Percentiles rank a stretch among this genome's conserved stretches.
Conservation (phyloP, 2,329 filamentous ascomycete genomes). For the Acrocalymma vagum region DNA sequence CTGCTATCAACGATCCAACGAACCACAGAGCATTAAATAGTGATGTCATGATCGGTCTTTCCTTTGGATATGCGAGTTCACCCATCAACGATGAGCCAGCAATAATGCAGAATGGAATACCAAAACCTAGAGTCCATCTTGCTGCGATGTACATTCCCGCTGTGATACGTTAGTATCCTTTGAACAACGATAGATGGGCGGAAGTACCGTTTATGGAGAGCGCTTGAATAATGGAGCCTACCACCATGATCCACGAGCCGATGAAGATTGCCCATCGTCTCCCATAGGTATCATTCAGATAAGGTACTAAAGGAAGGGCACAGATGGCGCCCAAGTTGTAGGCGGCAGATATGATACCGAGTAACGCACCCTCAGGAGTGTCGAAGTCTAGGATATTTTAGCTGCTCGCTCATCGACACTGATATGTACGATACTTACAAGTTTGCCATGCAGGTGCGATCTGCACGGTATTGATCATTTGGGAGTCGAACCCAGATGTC, state of each 20-base stretch:
- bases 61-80: constrained; percentile 73
- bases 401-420: not conserved
- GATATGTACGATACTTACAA: constrained; percentile 24
- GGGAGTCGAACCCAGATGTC: constrained; percentile 43
- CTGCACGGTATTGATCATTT: constrained; percentile 44
- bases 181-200: not conserved
- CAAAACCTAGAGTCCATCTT: constrained; percentile 70
- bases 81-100: constrained; percentile 69
- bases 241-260: constrained; percentile 55
- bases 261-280: constrained; percentile 50
- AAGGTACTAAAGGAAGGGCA: constrained; percentile 43
- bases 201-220: constrained; percentile 29
- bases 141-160: constrained; percentile 64
- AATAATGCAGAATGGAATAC: constrained; percentile 70
- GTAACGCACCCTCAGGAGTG: constrained; percentile 44
- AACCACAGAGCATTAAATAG: constrained; percentile 76
- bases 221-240: constrained; percentile 45
- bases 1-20: constrained; percentile 63
- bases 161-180: constrained; percentile 13
- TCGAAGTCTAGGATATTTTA: constrained; percentile 29
- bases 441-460: constrained; percentile 34
- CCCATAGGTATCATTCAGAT: constrained; percentile 53
- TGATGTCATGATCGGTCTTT: constrained; percentile 69
- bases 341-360: constrained; percentile 55
- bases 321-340: constrained; percentile 51